Conservation (phyloP, 257 asterid genomes). For the Ophiorrhiza pumila region DNA sequence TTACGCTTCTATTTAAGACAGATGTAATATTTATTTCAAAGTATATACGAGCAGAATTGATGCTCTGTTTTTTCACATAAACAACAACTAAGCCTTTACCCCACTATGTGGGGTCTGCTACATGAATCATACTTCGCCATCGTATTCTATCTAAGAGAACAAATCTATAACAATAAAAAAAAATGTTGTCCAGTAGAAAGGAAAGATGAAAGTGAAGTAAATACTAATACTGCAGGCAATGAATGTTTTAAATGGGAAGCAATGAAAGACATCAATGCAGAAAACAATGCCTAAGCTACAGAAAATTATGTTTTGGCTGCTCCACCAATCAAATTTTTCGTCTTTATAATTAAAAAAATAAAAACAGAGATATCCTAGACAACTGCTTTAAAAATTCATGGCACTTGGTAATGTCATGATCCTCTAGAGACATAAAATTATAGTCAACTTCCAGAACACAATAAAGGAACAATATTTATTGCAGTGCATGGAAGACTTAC, state of each 20-base stretch:
- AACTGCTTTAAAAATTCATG: not conserved
- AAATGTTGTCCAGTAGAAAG: not conserved
- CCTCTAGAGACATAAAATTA: not conserved
- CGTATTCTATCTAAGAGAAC: too few relatives aligned
- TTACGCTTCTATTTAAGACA: too few relatives aligned
- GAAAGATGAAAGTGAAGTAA: not conserved
- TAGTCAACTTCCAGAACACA: not conserved
- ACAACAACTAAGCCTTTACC: too few relatives aligned
- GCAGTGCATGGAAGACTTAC: conserved; percentile 36
- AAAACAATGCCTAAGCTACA: not conserved
- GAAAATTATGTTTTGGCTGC: not conserved
- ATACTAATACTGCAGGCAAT: not conserved
- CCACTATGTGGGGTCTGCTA: too few relatives aligned
- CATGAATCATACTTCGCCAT: too few relatives aligned
- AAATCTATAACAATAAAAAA: not conserved
- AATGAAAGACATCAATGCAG: not conserved
- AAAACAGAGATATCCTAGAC: not conserved
- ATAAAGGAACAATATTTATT: not conserved
- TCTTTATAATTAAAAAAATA: not conserved
- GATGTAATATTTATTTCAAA: too few relatives aligned
- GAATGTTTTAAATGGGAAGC: not conserved
- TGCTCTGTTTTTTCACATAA: too few relatives aligned
- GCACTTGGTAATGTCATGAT: not conserved
- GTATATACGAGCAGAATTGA: too few relatives aligned
- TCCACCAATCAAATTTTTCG: not conserved